Conservation (phyloP, 495 filamentous ascomycete genomes). For the Xylaria acuta region DNA sequence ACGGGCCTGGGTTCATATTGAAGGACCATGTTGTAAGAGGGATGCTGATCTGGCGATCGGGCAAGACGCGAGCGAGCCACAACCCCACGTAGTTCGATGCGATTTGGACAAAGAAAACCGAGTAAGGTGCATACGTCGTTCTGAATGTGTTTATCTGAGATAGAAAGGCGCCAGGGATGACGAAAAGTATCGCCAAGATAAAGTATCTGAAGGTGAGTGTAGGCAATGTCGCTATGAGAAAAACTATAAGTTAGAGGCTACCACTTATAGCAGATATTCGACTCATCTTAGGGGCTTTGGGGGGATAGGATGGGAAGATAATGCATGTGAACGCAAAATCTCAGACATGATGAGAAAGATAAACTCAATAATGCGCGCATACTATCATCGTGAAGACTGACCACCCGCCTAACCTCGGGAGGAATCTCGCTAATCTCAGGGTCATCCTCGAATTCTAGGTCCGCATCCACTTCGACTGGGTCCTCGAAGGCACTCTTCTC, state of each 20-base stretch:
- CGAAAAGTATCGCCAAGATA: slow-evolving; percentile 58
- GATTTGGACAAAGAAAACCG: slow-evolving; percentile 65
- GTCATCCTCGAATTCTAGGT: slow-evolving; percentile 49
- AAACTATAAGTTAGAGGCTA: not conserved
- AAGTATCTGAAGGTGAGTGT: slow-evolving; percentile 65
- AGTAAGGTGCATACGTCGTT: slow-evolving; percentile 62
- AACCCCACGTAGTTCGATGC: slow-evolving; percentile 61
- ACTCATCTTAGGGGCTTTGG: not conserved
- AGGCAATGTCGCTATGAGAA: slow-evolving; percentile 43
- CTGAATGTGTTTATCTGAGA: slow-evolving; percentile 61
- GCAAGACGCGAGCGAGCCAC: slow-evolving; percentile 58
- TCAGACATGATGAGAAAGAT: not conserved
- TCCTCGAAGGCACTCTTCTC: slow-evolving; percentile 42
- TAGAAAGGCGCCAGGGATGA: slow-evolving; percentile 60
- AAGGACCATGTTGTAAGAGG: slow-evolving; percentile 58
- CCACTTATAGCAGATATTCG: not conserved
- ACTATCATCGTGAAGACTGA: slow-evolving; percentile 59
- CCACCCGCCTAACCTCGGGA: slow-evolving; percentile 56
- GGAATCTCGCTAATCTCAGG: slow-evolving; percentile 57
- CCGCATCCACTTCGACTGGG: slow-evolving; percentile 39
- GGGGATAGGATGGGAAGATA: not conserved
- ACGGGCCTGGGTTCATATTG: slow-evolving; percentile 62
- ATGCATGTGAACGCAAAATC: not conserved
- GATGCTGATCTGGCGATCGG: slow-evolving; percentile 51
- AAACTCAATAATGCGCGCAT: not conserved